Conservation (phyloP, 2,329 filamentous ascomycete species). For the Epicoccum sorghinum region DNA sequence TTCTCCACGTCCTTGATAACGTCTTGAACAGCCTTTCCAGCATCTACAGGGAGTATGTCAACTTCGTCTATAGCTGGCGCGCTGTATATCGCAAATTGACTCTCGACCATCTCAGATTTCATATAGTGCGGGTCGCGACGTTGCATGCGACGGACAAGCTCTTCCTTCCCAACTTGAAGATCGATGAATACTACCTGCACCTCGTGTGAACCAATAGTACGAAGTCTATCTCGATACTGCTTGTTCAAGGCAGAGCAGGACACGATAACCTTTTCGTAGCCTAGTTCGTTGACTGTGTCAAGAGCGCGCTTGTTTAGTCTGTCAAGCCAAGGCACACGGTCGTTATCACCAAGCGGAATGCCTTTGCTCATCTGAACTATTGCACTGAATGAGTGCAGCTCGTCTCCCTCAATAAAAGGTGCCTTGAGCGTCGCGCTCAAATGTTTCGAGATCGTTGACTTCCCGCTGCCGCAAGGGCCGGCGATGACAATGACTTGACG, state of each 20-base stretch:
- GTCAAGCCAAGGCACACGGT: conserved; percentile 31
- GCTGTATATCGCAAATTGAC: conserved; percentile 45
- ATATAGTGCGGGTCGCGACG: conserved; percentile 47
- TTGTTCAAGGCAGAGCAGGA: conserved; percentile 51
- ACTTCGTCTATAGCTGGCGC: conserved; percentile 34
- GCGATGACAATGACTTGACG: conserved; percentile 45
- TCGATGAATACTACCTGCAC: conserved; percentile 44
- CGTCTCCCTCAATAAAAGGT: conserved; percentile 52
- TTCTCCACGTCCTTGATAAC: conserved; percentile 16
- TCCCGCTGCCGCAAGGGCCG: conserved; percentile 53
- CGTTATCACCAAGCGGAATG: conserved; percentile 42
- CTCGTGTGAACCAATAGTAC: conserved; percentile 22
- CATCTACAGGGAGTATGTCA: conserved; percentile 46
- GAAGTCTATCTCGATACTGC: conserved; percentile 43
- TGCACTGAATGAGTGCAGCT: conserved; percentile 43
- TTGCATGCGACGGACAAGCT: conserved; percentile 35
- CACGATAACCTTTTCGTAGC: conserved; percentile 35
- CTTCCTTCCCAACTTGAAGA: conserved; percentile 42
- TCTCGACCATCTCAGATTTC: conserved; percentile 45
- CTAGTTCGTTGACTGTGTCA: conserved; percentile 14
- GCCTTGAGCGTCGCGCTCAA: conserved; percentile 37
- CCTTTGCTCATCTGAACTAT: conserved; percentile 42
- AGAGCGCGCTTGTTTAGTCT: conserved; percentile 30
- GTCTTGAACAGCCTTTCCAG: conserved; percentile 11
- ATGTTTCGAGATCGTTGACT: conserved; percentile 46